Conservation (phyloP, 768 basidiomycete genomes). For the Agrocybe chaxingu region DNA sequence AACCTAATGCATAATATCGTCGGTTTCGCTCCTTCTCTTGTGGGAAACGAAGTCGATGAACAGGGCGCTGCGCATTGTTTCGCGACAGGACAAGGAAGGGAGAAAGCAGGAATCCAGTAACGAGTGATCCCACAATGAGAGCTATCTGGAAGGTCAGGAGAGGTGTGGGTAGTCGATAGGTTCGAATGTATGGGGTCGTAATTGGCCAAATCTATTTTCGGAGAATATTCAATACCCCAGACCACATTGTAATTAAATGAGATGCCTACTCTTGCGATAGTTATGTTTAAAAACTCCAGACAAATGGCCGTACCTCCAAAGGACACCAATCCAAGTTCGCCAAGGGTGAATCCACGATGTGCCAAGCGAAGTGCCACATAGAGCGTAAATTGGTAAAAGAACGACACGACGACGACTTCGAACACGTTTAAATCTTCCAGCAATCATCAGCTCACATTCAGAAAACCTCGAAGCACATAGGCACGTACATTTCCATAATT, state of each 20-base stretch:
- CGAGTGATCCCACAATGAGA: slow-evolving; percentile 85
- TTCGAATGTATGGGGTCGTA: slow-evolving; percentile 82
- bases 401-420: slow-evolving; percentile 67
- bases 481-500: slow-evolving; percentile 71
- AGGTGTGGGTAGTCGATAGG: slow-evolving; percentile 90
- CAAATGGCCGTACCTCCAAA: slow-evolving; percentile 85
- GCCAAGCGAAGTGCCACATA: slow-evolving; percentile 89
- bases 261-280: slow-evolving; percentile 68
- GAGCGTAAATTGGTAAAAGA: slow-evolving; percentile 89
- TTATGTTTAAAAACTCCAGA: slow-evolving; percentile 84
- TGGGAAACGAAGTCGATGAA: slow-evolving; percentile 77
- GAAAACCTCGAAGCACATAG: not conserved
- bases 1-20: slow-evolving; percentile 78
- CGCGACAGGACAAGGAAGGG: slow-evolving; percentile 90
- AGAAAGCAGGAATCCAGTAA: slow-evolving; percentile 93
- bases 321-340: slow-evolving; percentile 86
- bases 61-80: slow-evolving; percentile 84
- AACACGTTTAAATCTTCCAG: slow-evolving; percentile 69
- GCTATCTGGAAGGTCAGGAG: slow-evolving; percentile 90
- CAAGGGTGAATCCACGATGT: slow-evolving; percentile 92
- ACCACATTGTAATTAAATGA: not conserved
- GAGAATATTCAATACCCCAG: slow-evolving; percentile 1
- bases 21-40: slow-evolving; percentile 81
- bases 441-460: slow-evolving; percentile 1
- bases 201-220: slow-evolving; percentile 71